phyloP scores from a whole-genome alignment of 371 early-diverging fungal genomes.

The Apophysomyces variabilis region DNA sequence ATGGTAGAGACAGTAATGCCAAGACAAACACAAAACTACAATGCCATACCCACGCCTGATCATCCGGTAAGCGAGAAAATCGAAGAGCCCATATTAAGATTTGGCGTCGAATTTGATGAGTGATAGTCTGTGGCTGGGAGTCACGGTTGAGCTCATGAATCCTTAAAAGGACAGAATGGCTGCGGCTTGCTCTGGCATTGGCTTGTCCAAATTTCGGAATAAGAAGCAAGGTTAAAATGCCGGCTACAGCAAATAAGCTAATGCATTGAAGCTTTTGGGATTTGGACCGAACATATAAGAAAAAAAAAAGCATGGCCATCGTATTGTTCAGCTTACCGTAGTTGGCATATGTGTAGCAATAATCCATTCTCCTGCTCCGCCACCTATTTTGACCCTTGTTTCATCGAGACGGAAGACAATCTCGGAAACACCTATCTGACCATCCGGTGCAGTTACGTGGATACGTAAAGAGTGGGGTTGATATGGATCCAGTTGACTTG shows the following conservation, averaged over 20 bases:
- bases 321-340: constrained; percentile 36
- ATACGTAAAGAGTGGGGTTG: constrained; percentile 64
- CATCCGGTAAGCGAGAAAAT: constrained; percentile 32
- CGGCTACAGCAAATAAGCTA: constrained; percentile 22
- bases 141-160: constrained; percentile 37
- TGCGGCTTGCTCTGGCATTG: constrained; percentile 13
- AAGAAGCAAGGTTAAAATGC: constrained; percentile 22
- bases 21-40: constrained; percentile 48
- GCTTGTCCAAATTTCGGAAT: constrained; percentile 39
- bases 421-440: constrained; percentile 42
- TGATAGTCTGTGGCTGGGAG: constrained; percentile 8
- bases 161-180: constrained; percentile 18
- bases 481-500: constrained; percentile 64
- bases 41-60: constrained; percentile 46
- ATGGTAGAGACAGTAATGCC: constrained; percentile 53
- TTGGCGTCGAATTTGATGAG: constrained; percentile 29
- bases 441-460: constrained; percentile 56
- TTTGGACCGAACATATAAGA: constrained; percentile 19
- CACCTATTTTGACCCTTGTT: constrained; percentile 59
- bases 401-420: constrained; percentile 70
- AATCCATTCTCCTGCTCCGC: constrained; percentile 77
- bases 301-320: constrained; percentile 1
- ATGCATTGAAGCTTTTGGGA: constrained; percentile 28
- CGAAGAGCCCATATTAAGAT: constrained; percentile 34
- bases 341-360: constrained; percentile 63